Base-by-base conservation (phyloP, 2,329 filamentous ascomycete genomes). In the Gaeumannomyces tritici region DNA sequence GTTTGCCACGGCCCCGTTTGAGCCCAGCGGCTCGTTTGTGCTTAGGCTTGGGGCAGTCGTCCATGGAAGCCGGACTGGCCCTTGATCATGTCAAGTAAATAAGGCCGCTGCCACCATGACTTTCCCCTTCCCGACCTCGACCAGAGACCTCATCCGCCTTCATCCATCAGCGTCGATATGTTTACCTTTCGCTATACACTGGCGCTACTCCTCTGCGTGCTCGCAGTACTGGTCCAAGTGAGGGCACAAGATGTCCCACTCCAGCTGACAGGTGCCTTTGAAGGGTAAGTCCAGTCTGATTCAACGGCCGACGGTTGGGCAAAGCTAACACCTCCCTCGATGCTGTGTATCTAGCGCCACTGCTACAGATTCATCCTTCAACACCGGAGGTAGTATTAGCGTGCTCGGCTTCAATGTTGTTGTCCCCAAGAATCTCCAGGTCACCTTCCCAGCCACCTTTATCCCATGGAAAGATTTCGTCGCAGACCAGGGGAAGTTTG, bases 201-300 rank as follows among this genome's bases (percentile, higher is more conserved):
- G 2, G 8, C 31, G 31, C 31, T 31, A 11, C 7, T 31, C 8
- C 31, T 31, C 12, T 31, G 31, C 12, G 12, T 31, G 8, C 31
- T 31, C 8, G 12, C 31, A 31, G 4, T 9, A 31, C 31, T 31
- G 4, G 31, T 31, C 31, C 31, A 11, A 31, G 31, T 31, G 31
- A 24, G 29, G 26, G 57, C 57, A 18, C 57, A 59, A 35, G 57
- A 60, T 60, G 26, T 60, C 18, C 58, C 21, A n/a, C 58, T 60
- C 2, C n/a, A 26, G n/a, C 35, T 60, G 15, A 60, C 11, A 6
- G 42, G 35, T 51, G 58, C n/a, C n/a, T 60, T 60, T 9, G 58
- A 60, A 24, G 58, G 58, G 58, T 60, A 59, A 18, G 55, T 28
- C 29, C 29, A 29, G 29, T 29, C 8, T 29, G 29, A 29, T 29